phyloP scores from a whole-genome alignment of 495 filamentous ascomycete genomes.

The Pseudevernia furfuracea region DNA sequence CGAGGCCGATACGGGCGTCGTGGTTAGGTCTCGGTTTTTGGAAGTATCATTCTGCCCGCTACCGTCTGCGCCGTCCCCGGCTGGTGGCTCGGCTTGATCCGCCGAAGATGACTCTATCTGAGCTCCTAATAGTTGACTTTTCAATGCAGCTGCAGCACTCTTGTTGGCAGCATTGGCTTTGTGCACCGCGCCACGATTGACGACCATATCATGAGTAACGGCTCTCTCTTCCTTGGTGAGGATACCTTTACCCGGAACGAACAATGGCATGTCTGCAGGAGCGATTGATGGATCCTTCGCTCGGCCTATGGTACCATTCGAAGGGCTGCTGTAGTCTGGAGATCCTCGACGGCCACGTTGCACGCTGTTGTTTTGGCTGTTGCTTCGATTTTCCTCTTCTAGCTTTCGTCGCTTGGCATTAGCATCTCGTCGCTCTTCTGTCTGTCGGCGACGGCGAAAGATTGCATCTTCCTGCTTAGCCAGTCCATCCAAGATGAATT shows the following conservation, averaged over 20 bases:
- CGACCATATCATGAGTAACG: slow-evolving; percentile 80
- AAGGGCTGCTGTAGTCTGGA: slow-evolving; percentile 36
- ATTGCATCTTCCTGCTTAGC: slow-evolving; percentile 95
- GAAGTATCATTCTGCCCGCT: slow-evolving; percentile 25
- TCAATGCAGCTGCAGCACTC: slow-evolving; percentile 84
- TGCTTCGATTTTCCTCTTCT: slow-evolving; percentile 48
- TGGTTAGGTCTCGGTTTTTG: slow-evolving; percentile 7
- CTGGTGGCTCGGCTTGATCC: slow-evolving; percentile 19
- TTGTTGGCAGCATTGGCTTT: slow-evolving; percentile 84
- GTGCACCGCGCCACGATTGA: slow-evolving; percentile 66
- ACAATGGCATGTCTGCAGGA: slow-evolving; percentile 44
- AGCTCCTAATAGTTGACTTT: slow-evolving; percentile 62
- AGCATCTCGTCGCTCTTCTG: slow-evolving; percentile 72
- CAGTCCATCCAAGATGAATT: slow-evolving; percentile 79
- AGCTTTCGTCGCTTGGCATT: slow-evolving; percentile 70
- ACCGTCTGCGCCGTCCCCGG: slow-evolving; percentile 7
- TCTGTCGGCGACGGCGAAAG: slow-evolving; percentile 74
- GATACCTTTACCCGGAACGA: slow-evolving; percentile 50
- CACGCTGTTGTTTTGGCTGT: slow-evolving; percentile 34
- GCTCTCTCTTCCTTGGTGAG: slow-evolving; percentile 52
- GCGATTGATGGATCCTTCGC: slow-evolving; percentile 30
- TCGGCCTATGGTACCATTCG: slow-evolving; percentile 26
- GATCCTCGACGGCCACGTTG: slow-evolving; percentile 34
- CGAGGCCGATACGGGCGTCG: slow-evolving; percentile 40
- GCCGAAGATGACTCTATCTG: slow-evolving; percentile 1